These are phyloP conservation scores for Vararia minispora DNA, from an alignment of 768 basidiomycete species.

Conservation along the genomic window DNA sequence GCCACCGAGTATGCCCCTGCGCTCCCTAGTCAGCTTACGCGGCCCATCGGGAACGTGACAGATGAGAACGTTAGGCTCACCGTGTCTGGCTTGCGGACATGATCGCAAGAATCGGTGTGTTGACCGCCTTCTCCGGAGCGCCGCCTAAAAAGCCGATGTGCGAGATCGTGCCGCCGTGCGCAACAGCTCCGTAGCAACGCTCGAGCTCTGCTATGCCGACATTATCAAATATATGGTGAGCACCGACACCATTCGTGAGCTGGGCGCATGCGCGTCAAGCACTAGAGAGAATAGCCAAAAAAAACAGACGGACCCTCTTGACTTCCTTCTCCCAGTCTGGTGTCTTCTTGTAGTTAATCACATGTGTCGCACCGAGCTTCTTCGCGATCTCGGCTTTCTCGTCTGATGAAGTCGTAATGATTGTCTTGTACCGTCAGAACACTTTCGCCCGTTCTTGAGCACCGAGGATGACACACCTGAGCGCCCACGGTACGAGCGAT, in stretches of 20 bases:
- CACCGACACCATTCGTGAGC: constrained; percentile 3
- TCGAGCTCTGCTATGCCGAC: constrained; percentile 1
- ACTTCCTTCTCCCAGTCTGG: constrained; percentile 39
- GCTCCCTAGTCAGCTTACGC: too few species aligned
- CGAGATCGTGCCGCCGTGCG: constrained; percentile 1
- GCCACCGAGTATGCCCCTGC: constrained; percentile 1
- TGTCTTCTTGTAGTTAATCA: constrained; percentile 51
- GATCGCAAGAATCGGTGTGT: neutral
- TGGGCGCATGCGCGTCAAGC: neutral
- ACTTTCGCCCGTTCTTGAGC: neutral
- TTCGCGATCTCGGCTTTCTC: constrained; percentile 46
- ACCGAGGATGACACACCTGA: neutral
- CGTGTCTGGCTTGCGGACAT: too few species aligned
- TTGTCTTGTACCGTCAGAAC: constrained; percentile 24
- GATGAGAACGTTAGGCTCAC: too few species aligned
- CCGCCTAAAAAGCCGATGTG: constrained; percentile 3
- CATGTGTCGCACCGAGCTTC: constrained; percentile 39
- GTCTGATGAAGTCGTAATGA: constrained; percentile 62
- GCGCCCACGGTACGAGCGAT: constrained; percentile 54
- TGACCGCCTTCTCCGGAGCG: neutral
- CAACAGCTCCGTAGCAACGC: neutral
- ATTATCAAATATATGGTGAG: constrained; percentile 1
- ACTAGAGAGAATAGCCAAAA: neutral
- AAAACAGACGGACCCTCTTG: neutral
- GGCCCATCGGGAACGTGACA: too few species aligned